Evolutionary conservation across 139 green algal genomes (phyloP).

Genomic region (Chlorella sp.): DNA sequence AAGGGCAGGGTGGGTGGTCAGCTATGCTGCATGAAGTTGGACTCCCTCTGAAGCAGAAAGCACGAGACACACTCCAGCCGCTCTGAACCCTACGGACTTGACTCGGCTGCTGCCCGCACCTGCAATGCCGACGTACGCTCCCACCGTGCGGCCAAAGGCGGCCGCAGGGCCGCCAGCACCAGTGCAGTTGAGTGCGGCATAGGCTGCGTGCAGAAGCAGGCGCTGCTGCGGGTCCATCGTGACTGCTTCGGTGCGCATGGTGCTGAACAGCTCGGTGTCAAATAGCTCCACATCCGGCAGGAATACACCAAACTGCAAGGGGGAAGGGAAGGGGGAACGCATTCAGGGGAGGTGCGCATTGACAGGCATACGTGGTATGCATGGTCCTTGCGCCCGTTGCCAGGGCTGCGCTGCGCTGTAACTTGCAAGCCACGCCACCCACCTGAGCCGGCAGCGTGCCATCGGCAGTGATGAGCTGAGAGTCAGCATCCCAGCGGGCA

Average conservation of each 20-base stretch:
- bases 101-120: background rate
- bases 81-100: too few species aligned
- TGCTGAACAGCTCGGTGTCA: constrained; percentile 58
- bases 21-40: too few species aligned
- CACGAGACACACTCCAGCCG: too few species aligned
- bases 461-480: constrained; percentile 22
- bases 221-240: constrained; percentile 84
- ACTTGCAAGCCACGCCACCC: background rate
- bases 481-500: constrained; percentile 58
- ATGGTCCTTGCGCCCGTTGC: too few species aligned
- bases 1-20: too few species aligned
- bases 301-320: constrained; percentile 70
- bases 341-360: background rate
- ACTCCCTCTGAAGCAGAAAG: too few species aligned
- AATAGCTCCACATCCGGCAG: constrained; percentile 58
- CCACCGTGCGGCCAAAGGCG: constrained; percentile 37
- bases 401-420: too few species aligned
- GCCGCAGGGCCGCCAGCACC: background rate
- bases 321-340: background rate
- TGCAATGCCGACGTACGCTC: constrained; percentile 77
- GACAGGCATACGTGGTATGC: too few species aligned
- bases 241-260: constrained; percentile 51
- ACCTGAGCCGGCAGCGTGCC: constrained; percentile 37
- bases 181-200: constrained; percentile 44
- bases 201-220: constrained; percentile 71